Conservation (phyloP, 345 rosid genomes). For the Moricandia arvensis region DNA sequence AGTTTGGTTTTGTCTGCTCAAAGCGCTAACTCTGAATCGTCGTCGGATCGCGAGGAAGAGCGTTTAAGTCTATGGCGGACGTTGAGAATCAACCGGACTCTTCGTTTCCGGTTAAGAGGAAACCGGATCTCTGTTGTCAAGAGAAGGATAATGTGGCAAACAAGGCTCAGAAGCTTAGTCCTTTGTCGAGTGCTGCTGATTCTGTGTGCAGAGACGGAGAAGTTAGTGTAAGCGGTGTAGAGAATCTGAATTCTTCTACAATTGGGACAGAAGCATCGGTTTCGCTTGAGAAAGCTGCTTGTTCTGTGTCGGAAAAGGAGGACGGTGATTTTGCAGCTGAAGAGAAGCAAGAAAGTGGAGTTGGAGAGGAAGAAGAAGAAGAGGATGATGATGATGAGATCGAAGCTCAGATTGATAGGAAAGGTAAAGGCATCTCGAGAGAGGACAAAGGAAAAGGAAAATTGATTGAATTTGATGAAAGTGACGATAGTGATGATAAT, state of each 20-base stretch:
- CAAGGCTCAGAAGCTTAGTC: constrained; percentile 48
- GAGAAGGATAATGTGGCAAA: constrained; percentile 30
- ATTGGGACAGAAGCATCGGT: neutral
- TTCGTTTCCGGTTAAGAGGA: constrained; percentile 61
- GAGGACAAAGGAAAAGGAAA: constrained; percentile 42
- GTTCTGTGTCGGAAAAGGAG: neutral
- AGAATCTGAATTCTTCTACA: constrained; percentile 10
- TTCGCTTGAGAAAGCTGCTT: neutral
- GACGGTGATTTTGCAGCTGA: constrained; percentile 25
- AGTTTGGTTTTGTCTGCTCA: neutral
- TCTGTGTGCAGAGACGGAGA: constrained; percentile 21
- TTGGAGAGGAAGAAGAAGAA: constrained; percentile 14
- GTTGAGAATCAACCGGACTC: constrained; percentile 46
- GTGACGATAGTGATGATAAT: constrained; percentile 50
- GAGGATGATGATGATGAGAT: constrained; percentile 5
- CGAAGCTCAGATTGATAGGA: constrained; percentile 38
- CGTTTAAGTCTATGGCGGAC: constrained; percentile 51
- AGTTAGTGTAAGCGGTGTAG: neutral
- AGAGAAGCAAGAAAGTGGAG: constrained; percentile 16
- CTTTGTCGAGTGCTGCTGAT: constrained; percentile 18
- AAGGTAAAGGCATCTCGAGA: constrained; percentile 51
- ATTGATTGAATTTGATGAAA: constrained; percentile 48
- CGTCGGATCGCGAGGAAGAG: neutral
- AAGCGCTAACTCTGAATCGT: constrained; percentile 8
- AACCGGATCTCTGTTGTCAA: constrained; percentile 44